Conservation (phyloP, 2,329 filamentous ascomycete genomes). For the Diplocarpon rosae region DNA sequence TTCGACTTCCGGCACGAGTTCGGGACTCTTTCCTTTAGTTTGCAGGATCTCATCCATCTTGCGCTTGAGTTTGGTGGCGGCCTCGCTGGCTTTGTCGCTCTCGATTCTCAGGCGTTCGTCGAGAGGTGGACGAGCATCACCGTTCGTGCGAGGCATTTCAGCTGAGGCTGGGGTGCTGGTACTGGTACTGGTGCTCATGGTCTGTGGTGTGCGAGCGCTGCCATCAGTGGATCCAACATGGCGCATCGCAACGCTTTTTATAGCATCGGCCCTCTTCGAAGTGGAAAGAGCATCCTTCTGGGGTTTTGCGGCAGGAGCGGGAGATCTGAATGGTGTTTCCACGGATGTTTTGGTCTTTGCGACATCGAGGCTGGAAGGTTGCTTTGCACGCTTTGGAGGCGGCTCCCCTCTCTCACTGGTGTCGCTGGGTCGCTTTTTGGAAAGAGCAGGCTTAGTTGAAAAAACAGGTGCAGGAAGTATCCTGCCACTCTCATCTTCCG, state of each 20-base stretch:
- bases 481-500: slow-evolving; percentile 30
- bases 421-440: slow-evolving; percentile 21
- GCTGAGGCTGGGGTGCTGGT: slow-evolving; percentile 23
- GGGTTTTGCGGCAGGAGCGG: slow-evolving; percentile 19
- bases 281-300: slow-evolving; percentile 28
- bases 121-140: background rate
- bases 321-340: slow-evolving; percentile 27
- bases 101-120: slow-evolving; percentile 8
- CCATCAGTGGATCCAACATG: slow-evolving; percentile 30
- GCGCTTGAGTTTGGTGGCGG: slow-evolving; percentile 23
- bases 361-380: slow-evolving; percentile 22
- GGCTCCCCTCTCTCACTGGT: slow-evolving; percentile 18
- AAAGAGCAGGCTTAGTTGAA: background rate
- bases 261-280: slow-evolving; percentile 31
- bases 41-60: slow-evolving; percentile 25
- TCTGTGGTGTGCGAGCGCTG: slow-evolving; percentile 31
- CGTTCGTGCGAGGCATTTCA: slow-evolving; percentile 24
- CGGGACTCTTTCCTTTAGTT: slow-evolving; percentile 13
- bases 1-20: slow-evolving; percentile 14
- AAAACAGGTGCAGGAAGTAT: background rate
- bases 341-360: slow-evolving; percentile 29
- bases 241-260: slow-evolving; percentile 29
- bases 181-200: slow-evolving; percentile 25
- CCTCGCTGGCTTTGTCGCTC: slow-evolving; percentile 10
- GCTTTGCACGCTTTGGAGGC: slow-evolving; percentile 28